Conservation (phyloP, 345 rosid species). For the Populus pruinosa region DNA sequence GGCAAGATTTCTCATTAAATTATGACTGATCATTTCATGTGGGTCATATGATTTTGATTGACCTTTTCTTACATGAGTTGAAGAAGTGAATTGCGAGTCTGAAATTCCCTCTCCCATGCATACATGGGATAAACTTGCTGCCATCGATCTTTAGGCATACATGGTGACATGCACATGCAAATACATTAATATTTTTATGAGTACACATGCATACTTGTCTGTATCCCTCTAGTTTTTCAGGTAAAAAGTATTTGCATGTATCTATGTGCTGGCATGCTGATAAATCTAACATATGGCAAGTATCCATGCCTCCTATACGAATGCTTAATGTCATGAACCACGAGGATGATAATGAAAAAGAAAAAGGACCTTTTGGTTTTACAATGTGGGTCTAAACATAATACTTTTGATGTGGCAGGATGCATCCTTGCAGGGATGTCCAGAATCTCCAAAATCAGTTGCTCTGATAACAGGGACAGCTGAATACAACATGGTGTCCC, state of each 20-base stretch:
- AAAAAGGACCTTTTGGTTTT: background rate
- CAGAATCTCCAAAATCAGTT: constrained; percentile 85
- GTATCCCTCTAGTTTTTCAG: background rate
- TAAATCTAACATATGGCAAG: background rate
- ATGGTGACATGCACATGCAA: background rate
- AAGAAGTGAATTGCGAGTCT: background rate
- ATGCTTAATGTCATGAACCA: background rate
- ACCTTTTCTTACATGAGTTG: background rate
- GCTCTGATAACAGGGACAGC: constrained; percentile 83
- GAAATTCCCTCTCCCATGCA: background rate
- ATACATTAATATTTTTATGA: background rate
- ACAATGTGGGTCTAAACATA: background rate
- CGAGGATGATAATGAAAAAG: background rate
- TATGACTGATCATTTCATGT: background rate
- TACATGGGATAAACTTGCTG: background rate
- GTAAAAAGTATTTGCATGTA: background rate
- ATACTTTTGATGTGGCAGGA: constrained; percentile 44
- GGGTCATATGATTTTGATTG: background rate
- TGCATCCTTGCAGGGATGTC: constrained; percentile 88
- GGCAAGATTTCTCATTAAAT: constrained; percentile 42
- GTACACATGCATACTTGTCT: background rate
- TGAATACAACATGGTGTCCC: constrained; percentile 80
- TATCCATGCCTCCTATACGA: background rate
- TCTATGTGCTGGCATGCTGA: background rate
- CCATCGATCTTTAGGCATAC: background rate